phyloP scores from a whole-genome alignment of 192 early-diverging fungal species.

The Podila epicladia region DNA sequence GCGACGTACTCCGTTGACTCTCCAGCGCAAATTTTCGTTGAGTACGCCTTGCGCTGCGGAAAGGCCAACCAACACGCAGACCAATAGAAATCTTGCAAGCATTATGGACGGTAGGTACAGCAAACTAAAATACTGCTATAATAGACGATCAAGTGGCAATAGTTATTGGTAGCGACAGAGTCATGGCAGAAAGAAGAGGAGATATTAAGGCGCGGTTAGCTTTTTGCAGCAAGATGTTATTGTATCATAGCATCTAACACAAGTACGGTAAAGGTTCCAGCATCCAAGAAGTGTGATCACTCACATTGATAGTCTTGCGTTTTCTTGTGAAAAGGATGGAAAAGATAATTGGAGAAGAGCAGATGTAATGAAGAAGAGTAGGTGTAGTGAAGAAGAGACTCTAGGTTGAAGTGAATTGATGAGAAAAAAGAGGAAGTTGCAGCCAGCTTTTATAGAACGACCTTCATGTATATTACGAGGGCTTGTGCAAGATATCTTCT shows the following conservation, averaged over 20 bases:
- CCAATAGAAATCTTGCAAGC: slow-evolving; percentile 20
- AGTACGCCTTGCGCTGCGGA: slow-evolving; percentile 22
- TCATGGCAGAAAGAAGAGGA: slow-evolving; percentile 18
- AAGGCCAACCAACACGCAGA: slow-evolving; percentile 23
- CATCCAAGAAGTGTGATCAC: slow-evolving; percentile 16
- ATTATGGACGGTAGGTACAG: slow-evolving; percentile 17
- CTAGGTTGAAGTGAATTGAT: slow-evolving; percentile 15
- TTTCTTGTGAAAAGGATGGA: slow-evolving; percentile 16
- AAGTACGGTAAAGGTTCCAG: slow-evolving; percentile 3
- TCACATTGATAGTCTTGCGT: slow-evolving; percentile 21
- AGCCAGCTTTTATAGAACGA: slow-evolving; percentile 24
- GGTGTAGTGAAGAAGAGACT: not conserved
- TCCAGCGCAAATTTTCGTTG: slow-evolving; percentile 32
- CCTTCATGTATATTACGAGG: slow-evolving; percentile 7
- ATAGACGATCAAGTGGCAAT: slow-evolving; percentile 6
- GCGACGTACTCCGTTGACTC: slow-evolving; percentile 22
- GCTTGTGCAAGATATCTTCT: slow-evolving; percentile 9
- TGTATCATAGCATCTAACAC: slow-evolving; percentile 10
- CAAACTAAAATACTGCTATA: slow-evolving; percentile 23
- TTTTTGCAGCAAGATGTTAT: slow-evolving; percentile 14
- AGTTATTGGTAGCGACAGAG: slow-evolving; percentile 23
- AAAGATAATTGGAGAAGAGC: slow-evolving; percentile 13
- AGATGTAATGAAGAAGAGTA: slow-evolving; percentile 20
- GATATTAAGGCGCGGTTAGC: slow-evolving; percentile 12
- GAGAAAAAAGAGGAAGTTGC: slow-evolving; percentile 17